Percentiles rank a stretch among this genome's conserved stretches.
These are phyloP conservation scores for Pulveroboletus sp. DNA, from an alignment of 768 basidiomycete species.

Conservation along the genomic window DNA sequence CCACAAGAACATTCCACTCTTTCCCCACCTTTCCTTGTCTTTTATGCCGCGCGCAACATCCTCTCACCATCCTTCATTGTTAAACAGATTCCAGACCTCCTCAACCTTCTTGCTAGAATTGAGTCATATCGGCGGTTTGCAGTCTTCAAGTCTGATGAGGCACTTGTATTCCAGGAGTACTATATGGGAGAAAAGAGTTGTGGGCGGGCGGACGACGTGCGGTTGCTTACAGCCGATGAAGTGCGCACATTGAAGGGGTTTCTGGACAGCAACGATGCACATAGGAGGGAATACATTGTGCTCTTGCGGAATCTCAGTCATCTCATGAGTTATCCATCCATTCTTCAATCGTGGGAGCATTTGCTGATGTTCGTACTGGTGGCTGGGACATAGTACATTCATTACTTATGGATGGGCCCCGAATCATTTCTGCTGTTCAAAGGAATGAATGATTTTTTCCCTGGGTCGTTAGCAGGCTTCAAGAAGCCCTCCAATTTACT, in stretches of 20 bases:
- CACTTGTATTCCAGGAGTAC: constrained; percentile 27
- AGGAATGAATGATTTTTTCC: constrained; percentile 27
- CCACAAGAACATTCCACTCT: too few species aligned
- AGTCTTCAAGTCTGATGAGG: constrained; percentile 13
- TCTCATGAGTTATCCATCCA: constrained; percentile 25
- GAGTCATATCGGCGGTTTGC: constrained; percentile 24
- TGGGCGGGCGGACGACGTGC: constrained; percentile 7
- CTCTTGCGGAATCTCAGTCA: constrained; percentile 20
- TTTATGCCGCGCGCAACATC: constrained; percentile 29
- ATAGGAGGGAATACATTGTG: constrained; percentile 22
- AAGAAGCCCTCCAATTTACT: constrained; percentile 16
- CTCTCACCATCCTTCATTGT: constrained; percentile 27
- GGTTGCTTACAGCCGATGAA: constrained; percentile 20
- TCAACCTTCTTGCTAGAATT: constrained; percentile 22
- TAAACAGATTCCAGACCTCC: constrained; percentile 30
- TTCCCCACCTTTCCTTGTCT: constrained; percentile 17
- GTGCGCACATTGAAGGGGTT: constrained; percentile 8
- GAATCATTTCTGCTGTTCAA: constrained; percentile 23
- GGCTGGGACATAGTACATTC: constrained; percentile 19
- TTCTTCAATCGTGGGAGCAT: background rate
- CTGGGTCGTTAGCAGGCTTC: constrained; percentile 17
- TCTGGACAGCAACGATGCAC: constrained; percentile 4
- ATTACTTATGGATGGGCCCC: constrained; percentile 27
- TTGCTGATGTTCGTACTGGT: background rate
- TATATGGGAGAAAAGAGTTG: constrained; percentile 10